Base-by-base conservation (phyloP, 352 stramenopile genomes). In the Phytophthora melonis region DNA sequence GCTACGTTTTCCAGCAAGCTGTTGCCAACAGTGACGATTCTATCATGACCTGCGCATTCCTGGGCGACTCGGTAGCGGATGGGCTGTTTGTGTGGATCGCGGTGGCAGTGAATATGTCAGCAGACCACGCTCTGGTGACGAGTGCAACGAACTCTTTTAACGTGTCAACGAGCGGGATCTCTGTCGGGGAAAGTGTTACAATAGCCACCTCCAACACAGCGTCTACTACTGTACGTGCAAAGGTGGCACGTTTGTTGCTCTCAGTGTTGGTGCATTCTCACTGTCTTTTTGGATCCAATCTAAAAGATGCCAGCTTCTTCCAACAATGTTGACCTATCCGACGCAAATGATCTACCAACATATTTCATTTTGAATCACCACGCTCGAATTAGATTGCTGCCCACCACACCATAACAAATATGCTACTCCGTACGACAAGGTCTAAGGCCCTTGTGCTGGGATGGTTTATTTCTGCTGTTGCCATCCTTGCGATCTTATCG, bases 1-100 rank as follows among this genome's bases (percentile, higher is more conserved):
- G 70, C 61, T 25, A 39, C 39, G 34, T 58, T 18, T 56, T 75
- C 13, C 16, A 21, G 5, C 5, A 21, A 16, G 62, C 61, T 2
- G 32, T 52, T 23, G 62, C 16, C 2, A 59, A 55, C 36, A 61
- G 21, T 6, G 70, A 64, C 49, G 56, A 62, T 34, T 34, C 56
- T 2, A 52, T 62, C 21, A 62, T 62, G 56, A 27, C 6, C 8
- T 53, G 27, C 45, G 56, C 23, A 16, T 56, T 62, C 10, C 13
- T 62, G 2, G 57, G 30, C 3, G 16, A 55, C 39, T 45, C 59
- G 21, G 52, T 61, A 8, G 59, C 52, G 13, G 55, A 59, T 32
- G 66, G 61, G 43, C 3, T 68, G 50, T 68, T 60, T 23, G 49
- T 60, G 49, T 68, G 61, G 61, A 77, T 77, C 47, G 63, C 64